Evolutionary conservation across 805 yeast genomes (phyloP).

Genomic region (Saccharomycopsis fermentans): DNA sequence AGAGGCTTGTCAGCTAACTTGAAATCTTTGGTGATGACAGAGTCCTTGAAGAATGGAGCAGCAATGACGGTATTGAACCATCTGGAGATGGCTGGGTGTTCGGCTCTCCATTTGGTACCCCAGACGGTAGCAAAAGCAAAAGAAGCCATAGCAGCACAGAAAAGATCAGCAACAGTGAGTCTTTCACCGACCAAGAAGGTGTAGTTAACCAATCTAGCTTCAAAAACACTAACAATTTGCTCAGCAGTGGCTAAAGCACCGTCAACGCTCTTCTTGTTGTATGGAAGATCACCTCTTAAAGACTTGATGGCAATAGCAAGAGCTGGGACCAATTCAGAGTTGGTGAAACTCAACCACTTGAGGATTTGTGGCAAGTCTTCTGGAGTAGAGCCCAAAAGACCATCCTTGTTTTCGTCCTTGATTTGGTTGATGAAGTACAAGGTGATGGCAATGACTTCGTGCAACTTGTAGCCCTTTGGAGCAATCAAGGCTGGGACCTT

Average conservation of each 20-base stretch:
- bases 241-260: constrained; percentile 3
- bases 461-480: constrained; percentile 7
- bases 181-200: constrained; percentile 16
- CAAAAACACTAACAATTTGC: constrained; percentile 2
- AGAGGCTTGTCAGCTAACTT: constrained; percentile 55
- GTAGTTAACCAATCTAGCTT: constrained; percentile 6
- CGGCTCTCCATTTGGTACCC: constrained; percentile 17
- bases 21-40: constrained; percentile 33
- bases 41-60: constrained; percentile 23
- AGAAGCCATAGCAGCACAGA: constrained; percentile 12
- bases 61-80: constrained; percentile 27
- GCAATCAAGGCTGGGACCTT: constrained; percentile 12
- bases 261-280: constrained; percentile 10
- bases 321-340: constrained; percentile 5
- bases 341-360: constrained; percentile 14
- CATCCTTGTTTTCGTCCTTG: constrained; percentile 1
- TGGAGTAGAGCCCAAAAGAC: constrained; percentile 18
- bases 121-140: constrained; percentile 51
- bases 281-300: constrained; percentile 12
- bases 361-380: constrained; percentile 9
- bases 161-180: constrained; percentile 13
- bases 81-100: constrained; percentile 7
- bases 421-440: constrained; percentile 9
- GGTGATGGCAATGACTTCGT: constrained; percentile 14
- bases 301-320: constrained; percentile 46